Evolutionary conservation across 2,329 filamentous ascomycete species (phyloP), one percentile per base, ranked within the genome.

Genomic region (Fusarium caatingaense): DNA sequence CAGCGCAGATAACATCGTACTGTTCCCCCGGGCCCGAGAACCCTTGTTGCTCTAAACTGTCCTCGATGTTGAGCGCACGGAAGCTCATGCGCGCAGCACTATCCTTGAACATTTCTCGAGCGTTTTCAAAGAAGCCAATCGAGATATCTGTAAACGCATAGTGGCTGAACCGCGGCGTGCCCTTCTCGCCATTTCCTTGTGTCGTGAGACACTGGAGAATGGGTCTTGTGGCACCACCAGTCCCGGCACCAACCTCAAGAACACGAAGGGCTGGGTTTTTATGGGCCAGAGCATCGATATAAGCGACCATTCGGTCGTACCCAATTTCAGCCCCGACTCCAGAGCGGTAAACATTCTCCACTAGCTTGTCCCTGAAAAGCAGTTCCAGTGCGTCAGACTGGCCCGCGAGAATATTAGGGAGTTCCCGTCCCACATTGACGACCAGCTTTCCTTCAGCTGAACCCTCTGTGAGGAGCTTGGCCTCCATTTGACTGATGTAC

Each of bases 81-180:
- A 58, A 57, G 6, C 28, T 58, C 53, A 57, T 57, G 4, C 53
- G 45, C 1, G 41, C 21, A 8, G 27, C 40, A 27, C 30, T 32
- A 12, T 41, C 32, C 18, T 48, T 37, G 25, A 62, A 58, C 48
- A 57, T 42, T 13, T 58, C 58, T 27, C 54, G 32, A 11, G 45
- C 58, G 5, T 56, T 56, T n/a, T 61, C 51, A 10, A 57, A 61
- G 42, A 49, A 56, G 3, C 45, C 58, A 12, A 46, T 42, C 25
- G 53, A 49, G n/a, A 42, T 45, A 20, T 62, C 59, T 7, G 59
- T 58, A 21, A 58, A 58, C 6, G 30, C 37, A 30, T 62, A 51
- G 25, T 58, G 34, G 10, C 45, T 57, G 2, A 57, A 47, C 11
- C 44, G 53, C 30, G 46, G 44, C 12, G 30, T 48, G 20, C 54